A percentile compares a stretch with the other conserved stretches of the same genome.
Conservation (phyloP, 345 rosid genomes). For the Eucalyptus victrix region DNA sequence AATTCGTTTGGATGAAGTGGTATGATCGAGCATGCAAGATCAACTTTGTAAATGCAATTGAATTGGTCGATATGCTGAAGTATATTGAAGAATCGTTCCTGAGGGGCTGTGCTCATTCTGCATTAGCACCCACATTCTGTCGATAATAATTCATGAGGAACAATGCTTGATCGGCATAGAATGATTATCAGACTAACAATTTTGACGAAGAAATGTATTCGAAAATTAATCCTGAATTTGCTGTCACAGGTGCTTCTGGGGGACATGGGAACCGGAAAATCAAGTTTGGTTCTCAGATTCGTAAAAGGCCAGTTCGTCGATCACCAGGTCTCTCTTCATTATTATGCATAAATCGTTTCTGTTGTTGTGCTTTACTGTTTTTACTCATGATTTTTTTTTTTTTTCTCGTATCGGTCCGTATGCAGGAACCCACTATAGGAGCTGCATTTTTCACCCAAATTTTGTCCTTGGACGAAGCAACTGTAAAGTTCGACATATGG, state of each 20-base stretch:
- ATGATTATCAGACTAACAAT: not conserved
- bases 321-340: slow-evolving; percentile 1
- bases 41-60: not conserved
- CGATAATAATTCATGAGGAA: not conserved
- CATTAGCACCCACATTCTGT: not conserved
- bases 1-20: not conserved
- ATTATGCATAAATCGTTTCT: no score
- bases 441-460: slow-evolving; percentile 79
- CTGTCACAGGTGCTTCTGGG: slow-evolving; percentile 5
- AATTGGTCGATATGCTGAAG: not conserved
- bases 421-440: slow-evolving; percentile 59
- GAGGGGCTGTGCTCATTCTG: not conserved
- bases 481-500: slow-evolving; percentile 71
- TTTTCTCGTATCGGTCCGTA: no score
- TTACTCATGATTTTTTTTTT: not conserved
- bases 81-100: not conserved
- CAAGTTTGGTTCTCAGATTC: slow-evolving; percentile 5
- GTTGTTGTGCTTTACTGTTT: not conserved
- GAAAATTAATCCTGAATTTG: not conserved
- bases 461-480: slow-evolving; percentile 46
- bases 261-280: slow-evolving; percentile 16
- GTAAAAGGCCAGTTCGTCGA: slow-evolving; percentile 6
- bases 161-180: not conserved
- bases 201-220: not conserved
- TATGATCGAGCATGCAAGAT: not conserved